Conservation (phyloP, 176 grass and related monocot species). For the Ampelocalamus luodianensis region DNA sequence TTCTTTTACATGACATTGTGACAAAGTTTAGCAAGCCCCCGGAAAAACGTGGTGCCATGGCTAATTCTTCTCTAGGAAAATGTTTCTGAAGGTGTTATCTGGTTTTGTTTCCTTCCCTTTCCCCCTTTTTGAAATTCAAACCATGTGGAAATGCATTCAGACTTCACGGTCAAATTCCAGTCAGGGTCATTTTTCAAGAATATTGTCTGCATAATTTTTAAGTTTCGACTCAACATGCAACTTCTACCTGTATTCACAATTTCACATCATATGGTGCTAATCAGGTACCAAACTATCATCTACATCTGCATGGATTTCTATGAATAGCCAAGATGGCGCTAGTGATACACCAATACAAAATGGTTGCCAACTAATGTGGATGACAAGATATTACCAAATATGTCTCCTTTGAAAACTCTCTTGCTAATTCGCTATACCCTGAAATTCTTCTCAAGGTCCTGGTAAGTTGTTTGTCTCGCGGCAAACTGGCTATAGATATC, state of each 20-base stretch:
- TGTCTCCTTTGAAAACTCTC: background rate
- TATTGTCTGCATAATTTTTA: background rate
- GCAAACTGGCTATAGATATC: background rate
- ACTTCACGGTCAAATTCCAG: background rate
- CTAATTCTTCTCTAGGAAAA: background rate
- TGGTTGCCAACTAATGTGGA: background rate
- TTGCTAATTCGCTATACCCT: background rate
- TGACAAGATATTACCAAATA: too few relatives aligned
- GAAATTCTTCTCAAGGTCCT: slow-evolving; percentile 1
- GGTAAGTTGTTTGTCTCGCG: background rate
- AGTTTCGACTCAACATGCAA: background rate
- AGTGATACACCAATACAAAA: background rate
- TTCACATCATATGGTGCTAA: background rate
- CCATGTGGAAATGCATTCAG: background rate
- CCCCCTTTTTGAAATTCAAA: background rate
- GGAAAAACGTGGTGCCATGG: background rate
- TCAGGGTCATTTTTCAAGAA: background rate
- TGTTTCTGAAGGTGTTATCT: background rate
- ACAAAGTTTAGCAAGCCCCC: background rate
- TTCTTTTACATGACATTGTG: background rate
- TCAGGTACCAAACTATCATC: background rate
- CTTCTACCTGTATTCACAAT: background rate
- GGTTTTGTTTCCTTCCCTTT: background rate
- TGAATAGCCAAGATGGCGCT: background rate
- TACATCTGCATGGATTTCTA: background rate